These are phyloP conservation scores for Hippophae rhamnoides DNA, from an alignment of 306 rosid genomes.

Conservation along the genomic window DNA sequence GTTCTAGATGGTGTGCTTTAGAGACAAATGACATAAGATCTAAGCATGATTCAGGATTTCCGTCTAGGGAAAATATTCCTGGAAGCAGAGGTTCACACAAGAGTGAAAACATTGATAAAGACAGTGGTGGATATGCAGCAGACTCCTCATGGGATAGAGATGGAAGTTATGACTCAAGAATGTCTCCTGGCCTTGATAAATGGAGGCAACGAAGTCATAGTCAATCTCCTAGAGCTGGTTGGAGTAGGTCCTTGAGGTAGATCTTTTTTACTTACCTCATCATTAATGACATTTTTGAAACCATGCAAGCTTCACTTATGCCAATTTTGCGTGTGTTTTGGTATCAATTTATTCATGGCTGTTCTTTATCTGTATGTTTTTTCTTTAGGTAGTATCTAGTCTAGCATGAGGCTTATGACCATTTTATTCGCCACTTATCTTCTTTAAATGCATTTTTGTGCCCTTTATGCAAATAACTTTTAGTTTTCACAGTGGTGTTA, in stretches of 20 bases:
- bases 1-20: slow-evolving; percentile 46
- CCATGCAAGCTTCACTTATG: not conserved
- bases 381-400: too few relatives aligned
- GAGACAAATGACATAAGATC: slow-evolving; percentile 48
- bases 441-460: too few relatives aligned
- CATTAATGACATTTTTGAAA: not conserved
- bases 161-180: slow-evolving; percentile 41
- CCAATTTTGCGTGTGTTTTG: too few relatives aligned
- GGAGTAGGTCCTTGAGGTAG: slow-evolving; percentile 65
- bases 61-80: slow-evolving; percentile 48
- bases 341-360: too few relatives aligned
- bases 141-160: slow-evolving; percentile 55
- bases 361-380: too few relatives aligned
- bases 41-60: slow-evolving; percentile 33
- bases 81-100: slow-evolving; percentile 58
- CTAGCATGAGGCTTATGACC: too few relatives aligned
- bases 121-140: slow-evolving; percentile 34
- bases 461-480: too few relatives aligned
- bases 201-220: slow-evolving; percentile 52
- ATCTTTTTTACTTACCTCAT: not conserved
- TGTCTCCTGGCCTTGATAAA: slow-evolving; percentile 73
- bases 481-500: too few relatives aligned
- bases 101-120: slow-evolving; percentile 42
- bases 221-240: slow-evolving; percentile 60
- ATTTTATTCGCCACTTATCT: too few relatives aligned